A percentile compares a stretch with the other conserved stretches of the same genome.
phyloP scores from a whole-genome alignment of 2,329 filamentous ascomycete genomes.

The Cytospora chrysosperma region DNA sequence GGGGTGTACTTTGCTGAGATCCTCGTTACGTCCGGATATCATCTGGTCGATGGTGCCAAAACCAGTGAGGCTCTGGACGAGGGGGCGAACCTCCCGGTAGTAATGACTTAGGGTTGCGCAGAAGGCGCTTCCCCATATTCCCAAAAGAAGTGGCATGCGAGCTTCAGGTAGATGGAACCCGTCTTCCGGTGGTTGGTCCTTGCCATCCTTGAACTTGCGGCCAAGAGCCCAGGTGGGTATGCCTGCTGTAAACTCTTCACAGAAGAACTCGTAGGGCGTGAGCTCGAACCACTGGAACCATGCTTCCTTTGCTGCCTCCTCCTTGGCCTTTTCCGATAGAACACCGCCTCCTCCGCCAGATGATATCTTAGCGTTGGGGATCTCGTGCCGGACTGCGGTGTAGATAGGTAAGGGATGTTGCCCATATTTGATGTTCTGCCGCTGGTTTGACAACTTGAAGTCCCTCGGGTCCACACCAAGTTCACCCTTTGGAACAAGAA shows the following conservation, averaged over 20 bases:
- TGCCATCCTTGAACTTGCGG: constrained; percentile 73
- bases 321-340: constrained; percentile 50
- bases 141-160: constrained; percentile 79
- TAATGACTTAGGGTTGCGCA: constrained; percentile 95
- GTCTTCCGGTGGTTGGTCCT: constrained; percentile 61
- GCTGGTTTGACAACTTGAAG: constrained; percentile 89
- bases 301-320: constrained; percentile 61
- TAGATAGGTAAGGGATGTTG: constrained; percentile 90
- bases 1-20: constrained; percentile 88
- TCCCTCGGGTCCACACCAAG: constrained; percentile 73
- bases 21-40: constrained; percentile 77
- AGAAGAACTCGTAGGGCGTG: constrained; percentile 93
- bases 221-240: constrained; percentile 95
- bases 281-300: constrained; percentile 99
- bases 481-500: constrained; percentile 85
- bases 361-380: constrained; percentile 62
- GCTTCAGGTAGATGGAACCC: constrained; percentile 78
- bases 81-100: constrained; percentile 86
- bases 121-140: constrained; percentile 95
- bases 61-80: constrained; percentile 72
- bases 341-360: constrained; percentile 35
- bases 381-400: constrained; percentile 92
- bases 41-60: constrained; percentile 77
- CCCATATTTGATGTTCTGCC: constrained; percentile 71
- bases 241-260: constrained; percentile 85